These are phyloP conservation scores for Halophytophthora polymorphica DNA, from an alignment of 352 stramenopile genomes.

Conservation along the genomic window DNA sequence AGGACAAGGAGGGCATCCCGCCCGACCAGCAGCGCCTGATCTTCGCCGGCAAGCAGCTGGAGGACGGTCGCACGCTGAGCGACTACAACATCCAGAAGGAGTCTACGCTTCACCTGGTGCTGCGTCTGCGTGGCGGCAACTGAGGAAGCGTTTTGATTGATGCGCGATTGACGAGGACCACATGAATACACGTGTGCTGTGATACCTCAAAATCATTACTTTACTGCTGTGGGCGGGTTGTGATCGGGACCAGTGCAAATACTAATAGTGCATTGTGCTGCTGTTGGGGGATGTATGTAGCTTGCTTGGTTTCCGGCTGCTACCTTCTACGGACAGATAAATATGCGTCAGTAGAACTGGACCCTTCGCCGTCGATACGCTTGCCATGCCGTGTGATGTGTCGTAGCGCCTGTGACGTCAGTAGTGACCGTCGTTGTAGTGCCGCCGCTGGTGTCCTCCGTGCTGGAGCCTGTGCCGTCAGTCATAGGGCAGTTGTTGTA, in stretches of 20 bases:
- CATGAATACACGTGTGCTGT: conserved; percentile 2
- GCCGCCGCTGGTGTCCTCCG: conserved; percentile 3
- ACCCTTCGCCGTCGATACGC: conserved; percentile 27
- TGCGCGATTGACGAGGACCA: neutral
- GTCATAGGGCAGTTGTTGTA: conserved; percentile 42
- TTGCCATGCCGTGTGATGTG: conserved; percentile 38
- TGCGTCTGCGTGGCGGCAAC: conserved; percentile 75
- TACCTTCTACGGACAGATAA: neutral
- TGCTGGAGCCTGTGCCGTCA: conserved; percentile 21
- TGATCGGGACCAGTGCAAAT: no score
- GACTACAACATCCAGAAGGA: conserved; percentile 94
- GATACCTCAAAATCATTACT: neutral
- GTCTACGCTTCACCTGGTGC: conserved; percentile 91
- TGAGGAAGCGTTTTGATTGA: neutral
- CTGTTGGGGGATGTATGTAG: neutral
- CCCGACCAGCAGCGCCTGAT: conserved; percentile 95
- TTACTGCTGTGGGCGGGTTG: neutral
- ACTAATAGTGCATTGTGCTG: neutral
- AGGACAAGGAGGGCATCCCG: conserved; percentile 93
- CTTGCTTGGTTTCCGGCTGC: neutral
- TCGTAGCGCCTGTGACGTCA: conserved; percentile 28
- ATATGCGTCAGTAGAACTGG: conserved; percentile 25
- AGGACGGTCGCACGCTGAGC: conserved; percentile 89
- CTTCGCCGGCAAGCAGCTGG: conserved; percentile 94
- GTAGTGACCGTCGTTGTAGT: conserved; percentile 25